Base-by-base conservation (phyloP, 2,329 filamentous ascomycete species). In the Cercospora zeae-maydis region DNA sequence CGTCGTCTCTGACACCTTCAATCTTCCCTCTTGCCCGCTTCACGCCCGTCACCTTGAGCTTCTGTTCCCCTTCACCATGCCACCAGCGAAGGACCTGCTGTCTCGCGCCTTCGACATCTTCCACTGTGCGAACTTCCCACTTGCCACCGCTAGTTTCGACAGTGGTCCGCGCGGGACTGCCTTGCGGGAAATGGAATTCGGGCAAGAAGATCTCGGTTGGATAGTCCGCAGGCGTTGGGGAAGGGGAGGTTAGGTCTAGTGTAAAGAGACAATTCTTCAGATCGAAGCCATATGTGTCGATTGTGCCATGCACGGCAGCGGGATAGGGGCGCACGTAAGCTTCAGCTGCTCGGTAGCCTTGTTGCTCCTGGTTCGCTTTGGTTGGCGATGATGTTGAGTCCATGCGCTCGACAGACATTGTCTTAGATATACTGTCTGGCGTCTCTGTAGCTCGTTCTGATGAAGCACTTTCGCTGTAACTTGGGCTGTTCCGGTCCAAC, bases 321-420 rank as follows among this genome's bases (percentile, higher is more conserved):
- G 95, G 91, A 0, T 89, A 88, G 0, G 95, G 95, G 1, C 95
- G 88, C 34, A 98, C 86, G 71, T 92, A 98, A 0, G 96, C 93
- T 77, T 99, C 93, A 3, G 93, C 93, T 1, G 93, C 95, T 37
- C 95, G 89, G 71, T 89, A 91, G 1, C 95, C 93, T 0, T 66
- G 61, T 30, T 60, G 62, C 11, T 27, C 55, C 34, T 67, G 63
- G 4, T 52, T 13, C 2, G 49, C n/a, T 10, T 56, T 37, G n/a
- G 57, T 53, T 3, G 63, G 45, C 14, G 64, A 36, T 52, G 70
- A 57, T 13, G 64, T 51, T 2, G 57, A 16, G 34, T 47, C 60
- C 80, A 82, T 82, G 31, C 70, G 71, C 36, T 81, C 78, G 59
- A 84, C 86, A 10, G 86, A 87, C 21, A 98, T 79, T 1, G 88